Base-by-base conservation (phyloP, 805 yeast species). In the Phaffomyces antillensis region DNA sequence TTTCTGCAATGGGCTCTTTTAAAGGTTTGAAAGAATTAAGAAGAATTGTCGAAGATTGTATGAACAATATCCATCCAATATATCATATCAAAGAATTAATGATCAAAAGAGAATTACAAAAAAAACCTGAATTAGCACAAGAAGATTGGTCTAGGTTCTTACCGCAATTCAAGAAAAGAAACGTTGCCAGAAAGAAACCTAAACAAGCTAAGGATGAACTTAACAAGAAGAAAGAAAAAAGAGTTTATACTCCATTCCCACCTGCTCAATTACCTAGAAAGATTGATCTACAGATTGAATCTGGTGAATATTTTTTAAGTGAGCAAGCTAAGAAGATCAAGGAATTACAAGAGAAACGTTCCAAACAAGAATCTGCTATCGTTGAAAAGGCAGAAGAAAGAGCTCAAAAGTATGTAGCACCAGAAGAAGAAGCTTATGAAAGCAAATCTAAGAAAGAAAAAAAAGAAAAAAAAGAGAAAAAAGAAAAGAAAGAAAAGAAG, bases 201-300 rank as follows among this genome's bases (percentile, higher is more conserved):
- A 79, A 76, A 66, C 79, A 77, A 64, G 70, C 76, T 59, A 77
- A 68, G 56, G 76, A 71, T 55, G 81, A 64, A 41, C 61, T 60
- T 53, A 70, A 66, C 45, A 67, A 65, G 54, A 66, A 65, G 58
- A 61, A 59, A 41, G 68, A 66, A 43, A 75, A 77, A 72, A 90
- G 83, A 67, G 82, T 79, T 4, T 91, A 91, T 77, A 93, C 99
- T 31, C 98, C 99, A 62, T 93, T 93, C 89, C 99, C 99, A 70
- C 98, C 99, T 56, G 86, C 87, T 42, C 99, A 87, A 68, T 78
- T 80, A 54, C 99, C 98, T 61, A 84, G 98, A 73, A 90, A 93
- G 86, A 74, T 93, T 66, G 99, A 93, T 77, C 71, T 90, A 63
- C 95, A 89, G 71, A 89, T 93, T 66, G 99, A 93, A 67, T 82